Percentiles rank a stretch among this genome's conserved stretches.
Conservation (phyloP, 2,329 filamentous ascomycete genomes). For the Trichoderma brevicompactum region DNA sequence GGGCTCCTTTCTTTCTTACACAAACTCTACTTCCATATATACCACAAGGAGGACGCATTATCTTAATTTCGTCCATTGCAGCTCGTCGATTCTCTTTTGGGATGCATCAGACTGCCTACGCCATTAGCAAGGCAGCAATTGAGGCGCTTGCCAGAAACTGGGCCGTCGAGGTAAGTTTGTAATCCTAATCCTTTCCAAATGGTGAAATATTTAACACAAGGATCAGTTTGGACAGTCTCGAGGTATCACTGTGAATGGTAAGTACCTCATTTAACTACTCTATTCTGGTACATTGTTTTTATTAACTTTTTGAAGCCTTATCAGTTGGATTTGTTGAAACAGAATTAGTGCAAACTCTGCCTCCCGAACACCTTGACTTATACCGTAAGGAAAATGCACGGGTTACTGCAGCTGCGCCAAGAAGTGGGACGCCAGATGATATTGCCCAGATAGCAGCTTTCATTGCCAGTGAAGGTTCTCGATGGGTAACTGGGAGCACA, state of each 20-base stretch:
- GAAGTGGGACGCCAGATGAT: slow-evolving; percentile 40
- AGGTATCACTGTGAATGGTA: slow-evolving; percentile 9
- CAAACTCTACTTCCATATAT: slow-evolving; percentile 40
- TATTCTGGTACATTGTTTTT: not conserved
- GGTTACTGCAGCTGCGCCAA: slow-evolving; percentile 39
- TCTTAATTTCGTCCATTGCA: slow-evolving; percentile 42
- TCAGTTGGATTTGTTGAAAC: slow-evolving; percentile 38
- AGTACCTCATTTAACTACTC: not conserved
- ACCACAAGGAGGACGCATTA: slow-evolving; percentile 39
- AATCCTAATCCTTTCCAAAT: slow-evolving; percentile 34
- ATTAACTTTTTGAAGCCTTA: slow-evolving; percentile 41
- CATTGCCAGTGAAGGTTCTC: slow-evolving; percentile 38
- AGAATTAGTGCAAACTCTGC: slow-evolving; percentile 33
- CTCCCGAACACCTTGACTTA: slow-evolving; percentile 22
- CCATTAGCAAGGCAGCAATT: slow-evolving; percentile 42
- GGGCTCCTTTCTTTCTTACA: slow-evolving; percentile 40
- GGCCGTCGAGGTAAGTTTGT: slow-evolving; percentile 42
- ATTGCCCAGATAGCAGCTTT: slow-evolving; percentile 42
- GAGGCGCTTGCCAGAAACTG: slow-evolving; percentile 39
- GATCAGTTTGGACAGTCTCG: slow-evolving; percentile 6
- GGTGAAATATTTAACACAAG: not conserved
- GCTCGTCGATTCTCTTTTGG: slow-evolving; percentile 37
- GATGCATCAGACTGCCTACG: slow-evolving; percentile 40
- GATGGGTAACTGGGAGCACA: slow-evolving; percentile 39
- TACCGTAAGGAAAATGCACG: slow-evolving; percentile 40